Evolutionary conservation across 495 filamentous ascomycete species (phyloP), one percentile per base, ranked within the genome.

Genomic region (Penicillium dipodomyicola): DNA sequence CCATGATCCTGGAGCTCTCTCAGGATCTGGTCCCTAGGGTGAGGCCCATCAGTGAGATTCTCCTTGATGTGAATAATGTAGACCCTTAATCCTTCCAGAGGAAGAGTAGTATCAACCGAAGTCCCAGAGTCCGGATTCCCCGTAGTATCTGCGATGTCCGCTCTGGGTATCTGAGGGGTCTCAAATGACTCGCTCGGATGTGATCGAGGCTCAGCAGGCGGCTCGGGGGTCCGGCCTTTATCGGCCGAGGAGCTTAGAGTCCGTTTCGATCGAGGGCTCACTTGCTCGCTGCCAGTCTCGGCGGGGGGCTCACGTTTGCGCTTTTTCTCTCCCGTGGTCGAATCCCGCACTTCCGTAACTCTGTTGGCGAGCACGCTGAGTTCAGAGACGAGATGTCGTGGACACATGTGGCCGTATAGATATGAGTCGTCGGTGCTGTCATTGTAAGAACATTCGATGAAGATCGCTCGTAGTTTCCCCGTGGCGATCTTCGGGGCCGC

Each of bases 361-460:
- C 85, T 79, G 2, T 66, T 72, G 0, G 91, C 94, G 0, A 98
- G 78, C 0, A 76, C 80, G 44, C 74, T 78, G 63, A 98, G 75
- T 67, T 98, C 94, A 23, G 84, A 77, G 41, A 87, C 80, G 4
- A 98, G 72, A 67, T 91, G 92, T 5, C 87, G 80, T 1, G 94
- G 93, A 7, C 87, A 85, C 3, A 98, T 80, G 64, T 98, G 94
- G 2, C 94, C 94, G 65, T 88, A 98, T 3, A 98, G 80, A 8
- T 81, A 80, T 27, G 85, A 82, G 50, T 92, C 87, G 15, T 84
- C 77, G 58, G 88, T 85, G 8, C 78, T 79, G 64, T 96, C 85
- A 58, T 88, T 88, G 68, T 90, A 98, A 30, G 88, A 93, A 68
- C 94, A 97, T 77, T 98, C 94, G 62, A 98, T 96, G 65, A 97